Evolutionary conservation across 192 early-diverging fungal species (phyloP), one percentile per base, ranked within the genome.

Genomic region (Rhizophagus prolifer): DNA sequence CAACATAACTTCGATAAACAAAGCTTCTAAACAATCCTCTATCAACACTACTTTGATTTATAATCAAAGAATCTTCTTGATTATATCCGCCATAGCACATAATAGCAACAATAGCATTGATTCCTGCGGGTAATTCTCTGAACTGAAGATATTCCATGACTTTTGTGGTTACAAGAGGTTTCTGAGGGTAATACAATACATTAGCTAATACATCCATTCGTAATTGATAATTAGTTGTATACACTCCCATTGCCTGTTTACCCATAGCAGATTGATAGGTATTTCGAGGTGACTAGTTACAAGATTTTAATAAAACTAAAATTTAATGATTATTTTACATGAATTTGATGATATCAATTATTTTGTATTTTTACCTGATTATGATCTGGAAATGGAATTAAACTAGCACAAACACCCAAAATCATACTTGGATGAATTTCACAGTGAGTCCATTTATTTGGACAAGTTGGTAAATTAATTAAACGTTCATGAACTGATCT

Each of bases 361-460:
- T 26, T 1, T 62, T 26, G 9, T 62, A 9, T 68, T 73, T n/a
- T 79, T 78, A 90, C 90, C 83, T 94, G 98, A 83, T 99, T 99
- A 85, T 99, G 98, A 88, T 99, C 97, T 3, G 98, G 96, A 90
- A 98, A 99, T 38, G 98, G 98, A 86, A 99, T 95, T 77, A 98
- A 98, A 82, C 91, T 94, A 64, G 98, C 97, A 74, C 96, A 98
- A 82, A 97, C 96, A 74, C 98, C 98, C 25, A 99, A 88, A 82
- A 99, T 98, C 96, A 98, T 98, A 82, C 91, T 93, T 8, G 98
- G 98, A 81, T 99, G 96, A 86, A 99, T 96, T 84, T 99, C 98
- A 81, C 96, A 97, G 83, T 99, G 98, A 36, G 97, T 98, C 92
- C 94, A 99, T n/a, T 34, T 70, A 70, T 50, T 47, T 16, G 41